Conservation (phyloP, 2,329 filamentous ascomycete species). For the Talaromyces verruculosus region DNA sequence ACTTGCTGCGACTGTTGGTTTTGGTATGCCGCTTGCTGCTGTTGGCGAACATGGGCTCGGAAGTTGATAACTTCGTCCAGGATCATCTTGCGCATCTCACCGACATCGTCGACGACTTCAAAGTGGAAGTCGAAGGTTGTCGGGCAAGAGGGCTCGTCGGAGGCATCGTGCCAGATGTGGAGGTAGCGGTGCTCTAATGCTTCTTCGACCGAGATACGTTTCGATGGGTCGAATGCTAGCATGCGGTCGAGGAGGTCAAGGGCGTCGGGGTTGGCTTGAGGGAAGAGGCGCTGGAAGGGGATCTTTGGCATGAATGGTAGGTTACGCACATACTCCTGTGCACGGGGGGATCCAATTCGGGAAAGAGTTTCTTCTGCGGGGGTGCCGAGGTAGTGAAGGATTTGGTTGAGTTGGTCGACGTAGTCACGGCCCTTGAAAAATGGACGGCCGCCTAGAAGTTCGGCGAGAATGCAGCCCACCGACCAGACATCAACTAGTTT, state of each 20-base stretch:
- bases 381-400: conserved; percentile 94
- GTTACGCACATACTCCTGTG: conserved; percentile 98
- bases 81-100: conserved; percentile 96
- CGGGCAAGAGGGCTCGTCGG: conserved; percentile 90
- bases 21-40: conserved; percentile 42
- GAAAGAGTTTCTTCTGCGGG: conserved; percentile 92
- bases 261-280: conserved; percentile 91
- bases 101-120: conserved; percentile 92
- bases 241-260: conserved; percentile 94
- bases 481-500: conserved; percentile 88
- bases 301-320: conserved; percentile 93
- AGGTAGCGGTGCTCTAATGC: conserved; percentile 96
- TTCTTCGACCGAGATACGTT: conserved; percentile 89
- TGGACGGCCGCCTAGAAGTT: conserved; percentile 89
- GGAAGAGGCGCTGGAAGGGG: conserved; percentile 83
- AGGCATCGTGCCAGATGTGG: conserved; percentile 96
- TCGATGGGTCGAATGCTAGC: conserved; percentile 94
- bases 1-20: conserved; percentile 42
- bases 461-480: conserved; percentile 94
- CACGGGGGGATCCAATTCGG: conserved; percentile 90
- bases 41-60: conserved; percentile 60
- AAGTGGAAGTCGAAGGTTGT: conserved; percentile 98
- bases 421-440: conserved; percentile 99
- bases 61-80: conserved; percentile 90
- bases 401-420: conserved; percentile 98